Conservation (phyloP, 2,329 filamentous ascomycete species). For the Lasiodiplodia gonubiensis region DNA sequence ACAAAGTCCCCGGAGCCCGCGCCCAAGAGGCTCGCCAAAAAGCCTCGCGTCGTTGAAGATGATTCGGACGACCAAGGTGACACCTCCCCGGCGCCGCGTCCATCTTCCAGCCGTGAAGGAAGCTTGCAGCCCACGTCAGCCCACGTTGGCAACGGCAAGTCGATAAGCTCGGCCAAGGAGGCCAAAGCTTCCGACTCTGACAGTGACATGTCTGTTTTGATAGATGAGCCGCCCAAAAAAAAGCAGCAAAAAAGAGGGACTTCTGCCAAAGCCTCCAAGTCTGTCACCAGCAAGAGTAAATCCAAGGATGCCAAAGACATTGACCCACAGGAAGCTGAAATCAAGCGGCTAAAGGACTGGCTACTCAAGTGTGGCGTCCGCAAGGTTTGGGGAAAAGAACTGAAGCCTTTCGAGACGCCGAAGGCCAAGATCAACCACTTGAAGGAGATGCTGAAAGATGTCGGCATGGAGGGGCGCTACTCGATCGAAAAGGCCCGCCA, state of each 20-base stretch:
- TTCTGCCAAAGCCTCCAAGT: slow-evolving; percentile 34
- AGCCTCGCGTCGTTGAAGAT: slow-evolving; percentile 1
- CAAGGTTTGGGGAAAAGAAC: slow-evolving; percentile 87
- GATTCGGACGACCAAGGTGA: slow-evolving; percentile 1
- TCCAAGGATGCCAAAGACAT: slow-evolving; percentile 50
- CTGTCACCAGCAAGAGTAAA: slow-evolving; percentile 40
- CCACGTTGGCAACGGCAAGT: slow-evolving; percentile 8
- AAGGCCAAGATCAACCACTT: slow-evolving; percentile 85
- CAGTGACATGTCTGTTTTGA: slow-evolving; percentile 73
- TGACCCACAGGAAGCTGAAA: slow-evolving; percentile 74
- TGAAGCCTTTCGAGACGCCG: slow-evolving; percentile 74
- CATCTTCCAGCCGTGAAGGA: not conserved
- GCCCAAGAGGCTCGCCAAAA: slow-evolving; percentile 28
- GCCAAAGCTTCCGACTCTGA: slow-evolving; percentile 52
- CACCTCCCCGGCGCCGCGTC: not conserved
- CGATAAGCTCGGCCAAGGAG: not conserved
- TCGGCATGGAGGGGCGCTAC: slow-evolving; percentile 88
- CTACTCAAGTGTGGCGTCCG: slow-evolving; percentile 89
- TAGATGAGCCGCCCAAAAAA: slow-evolving; percentile 74
- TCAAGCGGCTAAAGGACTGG: slow-evolving; percentile 87
- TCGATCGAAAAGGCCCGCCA: slow-evolving; percentile 81
- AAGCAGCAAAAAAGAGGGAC: slow-evolving; percentile 48
- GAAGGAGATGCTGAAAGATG: slow-evolving; percentile 75
- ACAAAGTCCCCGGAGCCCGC: slow-evolving; percentile 5
- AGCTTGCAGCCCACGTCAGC: not conserved